A percentile compares a stretch with the other conserved stretches of the same genome.
phyloP scores from a whole-genome alignment of 1,284 basidiomycete genomes.

The Cryptococcus sp. region DNA sequence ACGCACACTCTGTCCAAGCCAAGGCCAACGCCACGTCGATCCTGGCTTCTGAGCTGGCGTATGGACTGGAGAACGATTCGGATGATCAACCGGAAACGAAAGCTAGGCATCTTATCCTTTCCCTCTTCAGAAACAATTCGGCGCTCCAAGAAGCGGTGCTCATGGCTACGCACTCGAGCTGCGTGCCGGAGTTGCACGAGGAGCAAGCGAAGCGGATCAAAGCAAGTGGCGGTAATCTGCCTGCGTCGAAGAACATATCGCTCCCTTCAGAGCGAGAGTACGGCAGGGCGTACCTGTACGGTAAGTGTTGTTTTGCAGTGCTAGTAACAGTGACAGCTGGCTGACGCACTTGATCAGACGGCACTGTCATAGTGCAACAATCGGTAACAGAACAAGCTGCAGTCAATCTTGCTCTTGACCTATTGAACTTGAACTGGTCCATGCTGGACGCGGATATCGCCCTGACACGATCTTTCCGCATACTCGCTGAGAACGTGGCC shows the following conservation, averaged over 20 bases:
- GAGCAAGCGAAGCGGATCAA: conserved; percentile 26
- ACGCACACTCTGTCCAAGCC: conserved; percentile 63
- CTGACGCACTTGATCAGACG: conserved; percentile 35
- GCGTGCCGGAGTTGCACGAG: conserved; percentile 45
- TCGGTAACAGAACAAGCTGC: conserved; percentile 52
- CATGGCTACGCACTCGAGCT: conserved; percentile 35
- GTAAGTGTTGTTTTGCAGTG: conserved; percentile 17
- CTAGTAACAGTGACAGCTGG: not conserved
- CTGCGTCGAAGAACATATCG: conserved; percentile 62
- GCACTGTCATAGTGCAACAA: conserved; percentile 30
- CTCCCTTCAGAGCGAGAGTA: conserved; percentile 71
- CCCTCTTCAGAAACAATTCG: conserved; percentile 46
- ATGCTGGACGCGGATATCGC: conserved; percentile 75
- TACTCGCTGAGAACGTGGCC: conserved; percentile 66
- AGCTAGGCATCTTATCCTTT: conserved; percentile 34
- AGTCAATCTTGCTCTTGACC: conserved; percentile 48
- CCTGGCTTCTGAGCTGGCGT: conserved; percentile 37
- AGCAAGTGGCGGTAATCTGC: conserved; percentile 43
- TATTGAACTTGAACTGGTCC: conserved; percentile 65
- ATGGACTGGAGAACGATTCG: conserved; percentile 30
- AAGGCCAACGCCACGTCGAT: conserved; percentile 46
- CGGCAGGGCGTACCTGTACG: conserved; percentile 77
- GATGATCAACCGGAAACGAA: conserved; percentile 31
- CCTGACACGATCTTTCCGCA: conserved; percentile 76
- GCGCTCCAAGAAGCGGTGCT: conserved; percentile 40